phyloP scores from a whole-genome alignment of 495 filamentous ascomycete genomes.

The Cercophora newfieldiana region DNA sequence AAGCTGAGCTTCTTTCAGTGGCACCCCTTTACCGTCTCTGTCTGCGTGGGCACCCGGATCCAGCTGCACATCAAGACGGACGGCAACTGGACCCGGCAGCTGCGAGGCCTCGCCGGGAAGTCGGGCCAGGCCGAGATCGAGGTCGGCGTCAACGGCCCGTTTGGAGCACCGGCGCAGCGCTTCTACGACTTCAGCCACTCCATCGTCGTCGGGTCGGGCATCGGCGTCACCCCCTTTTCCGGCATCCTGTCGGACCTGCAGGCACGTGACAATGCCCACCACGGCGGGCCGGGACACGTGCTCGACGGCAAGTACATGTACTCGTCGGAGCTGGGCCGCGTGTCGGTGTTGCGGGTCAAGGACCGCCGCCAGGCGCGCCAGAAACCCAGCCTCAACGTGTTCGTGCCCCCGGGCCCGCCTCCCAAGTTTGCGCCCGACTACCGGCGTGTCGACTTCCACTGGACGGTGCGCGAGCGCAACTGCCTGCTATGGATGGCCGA shows the following conservation, averaged over 20 bases:
- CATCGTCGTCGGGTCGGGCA: constrained; percentile 41
- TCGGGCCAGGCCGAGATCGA: constrained; percentile 40
- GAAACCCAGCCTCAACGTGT: neutral
- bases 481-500: constrained; percentile 44
- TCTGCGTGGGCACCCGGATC: constrained; percentile 37
- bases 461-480: constrained; percentile 41
- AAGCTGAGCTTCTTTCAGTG: constrained; percentile 37
- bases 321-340: neutral
- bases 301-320: neutral
- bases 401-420: neutral
- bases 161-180: constrained; percentile 32
- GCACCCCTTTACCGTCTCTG: constrained; percentile 34
- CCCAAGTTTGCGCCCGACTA: constrained; percentile 10
- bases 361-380: neutral
- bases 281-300: neutral
- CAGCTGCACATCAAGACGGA: constrained; percentile 45
- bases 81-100: constrained; percentile 43
- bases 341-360: neutral
- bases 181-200: constrained; percentile 42
- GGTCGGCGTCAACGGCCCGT: constrained; percentile 34
- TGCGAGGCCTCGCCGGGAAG: constrained; percentile 43
- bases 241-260: constrained; percentile 42
- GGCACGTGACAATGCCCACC: constrained; percentile 19
- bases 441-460: constrained; percentile 44
- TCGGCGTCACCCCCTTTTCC: constrained; percentile 43